Percentiles rank a stretch among this genome's conserved stretches.
Conservation (phyloP, 495 filamentous ascomycete species). For the Entonaema liquescens region DNA sequence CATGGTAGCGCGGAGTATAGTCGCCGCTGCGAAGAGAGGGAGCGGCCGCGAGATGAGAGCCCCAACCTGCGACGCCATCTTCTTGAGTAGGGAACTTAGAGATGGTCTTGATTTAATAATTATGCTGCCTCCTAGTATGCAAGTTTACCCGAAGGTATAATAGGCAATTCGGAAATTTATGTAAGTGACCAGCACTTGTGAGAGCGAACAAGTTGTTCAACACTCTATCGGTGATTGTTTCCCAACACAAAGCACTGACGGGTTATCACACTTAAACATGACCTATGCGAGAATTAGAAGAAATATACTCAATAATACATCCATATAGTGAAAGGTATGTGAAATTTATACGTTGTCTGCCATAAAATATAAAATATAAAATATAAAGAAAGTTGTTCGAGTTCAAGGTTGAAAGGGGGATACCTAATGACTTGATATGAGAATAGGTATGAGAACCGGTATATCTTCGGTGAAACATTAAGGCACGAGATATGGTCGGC, state of each 20-base stretch:
- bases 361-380: background rate
- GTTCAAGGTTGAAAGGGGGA: background rate
- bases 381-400: background rate
- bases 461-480: conserved; percentile 15
- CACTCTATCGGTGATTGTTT: background rate
- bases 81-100: background rate
- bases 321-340: background rate
- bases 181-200: conserved; percentile 17
- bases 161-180: background rate
- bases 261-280: background rate
- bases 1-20: conserved; percentile 71
- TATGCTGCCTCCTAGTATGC: background rate
- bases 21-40: conserved; percentile 72
- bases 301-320: background rate
- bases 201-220: background rate
- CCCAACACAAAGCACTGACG: background rate
- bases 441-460: conserved; percentile 6
- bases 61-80: conserved; percentile 36
- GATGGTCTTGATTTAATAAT: background rate
- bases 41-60: conserved; percentile 51
- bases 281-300: background rate
- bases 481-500: background rate
- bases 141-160: background rate
- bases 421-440: background rate
- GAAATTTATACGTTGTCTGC: background rate